phyloP scores from a whole-genome alignment of 352 stramenopile species.

The Globisporangium cederbergense region DNA sequence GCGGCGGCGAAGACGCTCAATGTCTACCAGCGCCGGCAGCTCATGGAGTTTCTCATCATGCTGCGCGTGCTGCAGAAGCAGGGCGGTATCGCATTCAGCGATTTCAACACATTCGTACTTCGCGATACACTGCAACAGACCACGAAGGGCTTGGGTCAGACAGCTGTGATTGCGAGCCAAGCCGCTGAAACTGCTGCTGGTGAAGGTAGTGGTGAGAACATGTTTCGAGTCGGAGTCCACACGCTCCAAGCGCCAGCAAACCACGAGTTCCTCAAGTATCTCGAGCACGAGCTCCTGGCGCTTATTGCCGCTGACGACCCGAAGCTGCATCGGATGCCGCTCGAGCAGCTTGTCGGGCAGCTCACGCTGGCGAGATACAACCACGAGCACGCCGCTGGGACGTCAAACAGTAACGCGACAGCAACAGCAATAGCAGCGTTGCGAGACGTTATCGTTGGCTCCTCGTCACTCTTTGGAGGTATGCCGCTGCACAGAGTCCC shows the following conservation, averaged over 20 bases:
- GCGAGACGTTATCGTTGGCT: constrained; percentile 18
- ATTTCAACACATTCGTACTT: constrained; percentile 47
- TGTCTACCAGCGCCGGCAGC: constrained; percentile 22
- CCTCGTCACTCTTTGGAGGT: constrained; percentile 22
- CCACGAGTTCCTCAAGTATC: constrained; percentile 27
- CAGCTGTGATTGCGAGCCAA: constrained; percentile 24
- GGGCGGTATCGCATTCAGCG: constrained; percentile 35
- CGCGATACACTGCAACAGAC: constrained; percentile 6
- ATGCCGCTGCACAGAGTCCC: constrained; percentile 15
- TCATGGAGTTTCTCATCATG: constrained; percentile 37
- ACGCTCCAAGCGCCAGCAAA: constrained; percentile 26
- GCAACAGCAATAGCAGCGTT: background rate
- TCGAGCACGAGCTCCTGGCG: constrained; percentile 26
- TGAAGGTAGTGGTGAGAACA: background rate
- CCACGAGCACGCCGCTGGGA: constrained; percentile 7
- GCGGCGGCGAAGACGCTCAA: constrained; percentile 2
- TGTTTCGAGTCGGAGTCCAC: constrained; percentile 28
- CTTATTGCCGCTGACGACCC: constrained; percentile 25
- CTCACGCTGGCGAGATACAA: constrained; percentile 24
- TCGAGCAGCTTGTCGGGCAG: constrained; percentile 29
- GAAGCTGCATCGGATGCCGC: constrained; percentile 20
- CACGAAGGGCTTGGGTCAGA: background rate
- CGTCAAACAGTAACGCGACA: background rate
- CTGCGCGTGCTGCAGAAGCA: constrained; percentile 31
- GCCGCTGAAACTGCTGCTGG: background rate